These are phyloP conservation scores for Ochromonas danica DNA, from an alignment of 108 stramenopile genomes.

Conservation along the genomic window DNA sequence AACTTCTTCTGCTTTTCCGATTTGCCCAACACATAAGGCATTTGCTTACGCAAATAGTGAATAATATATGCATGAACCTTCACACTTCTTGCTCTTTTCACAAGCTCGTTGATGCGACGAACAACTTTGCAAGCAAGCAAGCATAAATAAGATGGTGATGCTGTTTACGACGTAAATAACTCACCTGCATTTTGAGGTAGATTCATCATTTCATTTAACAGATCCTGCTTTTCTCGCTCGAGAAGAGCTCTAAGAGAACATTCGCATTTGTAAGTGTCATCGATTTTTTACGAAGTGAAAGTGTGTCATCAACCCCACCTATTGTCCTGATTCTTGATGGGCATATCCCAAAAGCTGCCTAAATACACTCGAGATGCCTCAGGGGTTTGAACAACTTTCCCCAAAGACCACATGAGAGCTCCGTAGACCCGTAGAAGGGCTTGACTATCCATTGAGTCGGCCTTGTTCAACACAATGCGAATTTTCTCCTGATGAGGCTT, in stretches of 20 bases:
- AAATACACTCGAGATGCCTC: constrained; percentile 98
- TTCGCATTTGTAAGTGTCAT: neutral
- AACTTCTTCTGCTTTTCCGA: constrained; percentile 84
- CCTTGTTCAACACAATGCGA: constrained; percentile 91
- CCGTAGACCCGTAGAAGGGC: constrained; percentile 98
- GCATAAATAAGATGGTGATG: neutral
- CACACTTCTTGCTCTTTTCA: constrained; percentile 91
- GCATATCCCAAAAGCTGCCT: constrained; percentile 93
- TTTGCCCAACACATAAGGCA: constrained; percentile 92
- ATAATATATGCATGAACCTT: constrained; percentile 98
- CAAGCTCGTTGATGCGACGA: constrained; percentile 89
- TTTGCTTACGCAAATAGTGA: constrained; percentile 90
- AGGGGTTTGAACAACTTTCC: constrained; percentile 93
- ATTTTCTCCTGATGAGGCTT: constrained; percentile 84
- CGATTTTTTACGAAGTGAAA: neutral
- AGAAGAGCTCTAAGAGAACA: neutral
- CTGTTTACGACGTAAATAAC: constrained; percentile 53
- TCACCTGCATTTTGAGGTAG: constrained; percentile 94
- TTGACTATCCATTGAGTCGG: constrained; percentile 82
- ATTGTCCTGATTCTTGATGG: constrained; percentile 71
- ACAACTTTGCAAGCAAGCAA: too few species aligned
- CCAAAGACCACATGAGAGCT: constrained; percentile 91
- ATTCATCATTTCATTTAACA: constrained; percentile 83
- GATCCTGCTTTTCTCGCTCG: constrained; percentile 71
- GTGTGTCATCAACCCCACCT: neutral